phyloP scores from a whole-genome alignment of 306 rosid species.

The Trifolium subterraneum region DNA sequence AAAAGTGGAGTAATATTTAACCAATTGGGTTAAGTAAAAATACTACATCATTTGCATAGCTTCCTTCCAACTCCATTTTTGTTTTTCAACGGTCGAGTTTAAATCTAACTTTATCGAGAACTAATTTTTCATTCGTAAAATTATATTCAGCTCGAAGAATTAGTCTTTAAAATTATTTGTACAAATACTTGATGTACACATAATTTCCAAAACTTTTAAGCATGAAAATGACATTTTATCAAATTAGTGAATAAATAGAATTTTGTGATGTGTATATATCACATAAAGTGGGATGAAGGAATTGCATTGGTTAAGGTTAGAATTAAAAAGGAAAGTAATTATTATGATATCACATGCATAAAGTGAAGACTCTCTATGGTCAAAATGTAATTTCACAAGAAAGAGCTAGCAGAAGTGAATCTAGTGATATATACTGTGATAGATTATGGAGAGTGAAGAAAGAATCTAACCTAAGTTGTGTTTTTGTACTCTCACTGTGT shows the following conservation, averaged over 20 bases:
- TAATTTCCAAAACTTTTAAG: slow-evolving; percentile 20
- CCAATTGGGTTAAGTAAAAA: not conserved
- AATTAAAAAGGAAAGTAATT: not conserved
- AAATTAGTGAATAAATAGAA: no score
- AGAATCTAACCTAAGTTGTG: slow-evolving; percentile 44
- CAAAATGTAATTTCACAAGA: slow-evolving; percentile 26
- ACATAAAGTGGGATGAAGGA: not conserved
- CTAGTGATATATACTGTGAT: slow-evolving; percentile 37
- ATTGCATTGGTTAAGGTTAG: slow-evolving; percentile 8
- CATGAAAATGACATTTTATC: slow-evolving; percentile 4
- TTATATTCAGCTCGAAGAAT: no score
- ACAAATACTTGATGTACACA: no score
- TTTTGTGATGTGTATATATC: not conserved
- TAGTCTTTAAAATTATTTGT: no score
- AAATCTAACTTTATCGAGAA: no score
- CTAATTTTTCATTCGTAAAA: no score
- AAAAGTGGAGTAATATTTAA: no score
- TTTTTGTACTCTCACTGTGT: slow-evolving; percentile 1
- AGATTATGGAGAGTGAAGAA: slow-evolving; percentile 44
- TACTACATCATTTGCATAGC: slow-evolving; percentile 24
- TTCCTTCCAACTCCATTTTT: not conserved
- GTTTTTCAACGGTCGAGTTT: no score
- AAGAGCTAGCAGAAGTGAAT: slow-evolving; percentile 39
- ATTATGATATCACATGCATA: not conserved
- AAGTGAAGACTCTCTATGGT: slow-evolving; percentile 5